phyloP scores from a whole-genome alignment of 352 stramenopile species.

The Blastocystis sp. region DNA sequence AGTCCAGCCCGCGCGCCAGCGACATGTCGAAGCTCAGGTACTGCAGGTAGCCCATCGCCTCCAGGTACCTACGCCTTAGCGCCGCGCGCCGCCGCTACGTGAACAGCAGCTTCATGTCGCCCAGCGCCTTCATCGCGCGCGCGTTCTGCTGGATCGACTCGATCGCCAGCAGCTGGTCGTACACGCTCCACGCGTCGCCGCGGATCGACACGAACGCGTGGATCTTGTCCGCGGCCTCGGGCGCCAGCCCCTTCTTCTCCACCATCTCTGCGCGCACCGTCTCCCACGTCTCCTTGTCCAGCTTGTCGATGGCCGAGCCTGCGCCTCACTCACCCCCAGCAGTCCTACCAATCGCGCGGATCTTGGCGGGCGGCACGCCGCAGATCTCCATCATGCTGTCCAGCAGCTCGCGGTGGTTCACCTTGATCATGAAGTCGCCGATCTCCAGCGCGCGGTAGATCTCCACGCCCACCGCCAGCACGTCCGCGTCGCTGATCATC shows the following conservation, averaged over 20 bases:
- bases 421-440: slow-evolving; percentile 89
- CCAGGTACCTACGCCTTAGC: slow-evolving; percentile 80
- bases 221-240: slow-evolving; percentile 87
- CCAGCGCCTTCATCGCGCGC: slow-evolving; percentile 78
- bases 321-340: no score
- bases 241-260: slow-evolving; percentile 89
- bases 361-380: slow-evolving; percentile 91
- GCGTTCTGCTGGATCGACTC: slow-evolving; percentile 54
- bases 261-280: slow-evolving; percentile 86
- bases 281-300: slow-evolving; percentile 94
- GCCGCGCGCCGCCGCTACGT: slow-evolving; percentile 21
- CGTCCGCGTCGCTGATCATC: slow-evolving; percentile 94
- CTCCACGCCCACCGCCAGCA: slow-evolving; percentile 89
- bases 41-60: slow-evolving; percentile 90
- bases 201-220: slow-evolving; percentile 86
- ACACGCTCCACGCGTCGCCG: slow-evolving; percentile 82
- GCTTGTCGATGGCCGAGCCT: slow-evolving; percentile 93
- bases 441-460: slow-evolving; percentile 69
- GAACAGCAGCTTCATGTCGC: slow-evolving; percentile 89
- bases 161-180: slow-evolving; percentile 76
- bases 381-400: slow-evolving; percentile 95
- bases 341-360: slow-evolving; percentile 84
- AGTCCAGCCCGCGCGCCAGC: slow-evolving; percentile 92
- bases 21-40: slow-evolving; percentile 91
- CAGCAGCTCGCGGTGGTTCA: slow-evolving; percentile 92